Evolutionary conservation across 2,329 filamentous ascomycete genomes (phyloP), one percentile per base, ranked within the genome.

Genomic region (Lecanicillium sp.): DNA sequence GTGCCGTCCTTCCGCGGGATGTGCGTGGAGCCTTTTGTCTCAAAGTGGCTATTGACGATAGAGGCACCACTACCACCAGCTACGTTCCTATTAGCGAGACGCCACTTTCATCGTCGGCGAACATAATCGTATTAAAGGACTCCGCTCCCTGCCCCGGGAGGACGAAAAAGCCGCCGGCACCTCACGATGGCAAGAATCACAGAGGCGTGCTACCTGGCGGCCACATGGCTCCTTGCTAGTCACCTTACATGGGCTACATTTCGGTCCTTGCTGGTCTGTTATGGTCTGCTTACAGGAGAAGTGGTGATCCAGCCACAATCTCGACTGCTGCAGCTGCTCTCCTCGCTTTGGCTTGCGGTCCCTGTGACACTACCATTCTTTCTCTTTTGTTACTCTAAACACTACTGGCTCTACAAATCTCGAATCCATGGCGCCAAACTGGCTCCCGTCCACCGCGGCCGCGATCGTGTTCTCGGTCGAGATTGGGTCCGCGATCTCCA

Each of bases 401-500:
- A 60, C 39, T 41, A 51, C 40, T 55, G 51, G 37, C 55, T 57
- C 11, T 45, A 50, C 32, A 52, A 51, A 17, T 57, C 55, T 51
- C 66, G 69, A 12, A 60, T 64, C 35, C 64, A 75, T 56, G 72
- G 73, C 40, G 78, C 76, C 58, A 62, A 73, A 41, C 67, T 68
- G 8, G 66, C 68, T n/a, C 57, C 63, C 14, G 56, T 60, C 3
- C 74, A 69, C 51, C 73, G 73, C 3, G 72, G 79, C 60, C 69
- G 68, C 47, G 80, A 82, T 54, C 74, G 70, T 0, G 55, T 83
- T 47, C 62, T 81, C 3, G 79, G 78, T 2, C 55, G 74, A 21
- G 75, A 79, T 57, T 58, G 72, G 32, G 65, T 79, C 50, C 54
- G 63, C 30, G 53, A 62, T 21, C 69, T 69, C 49, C 48, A 69